Conservation (phyloP, 805 yeast species). For the Wickerhamomyces mucosus region DNA sequence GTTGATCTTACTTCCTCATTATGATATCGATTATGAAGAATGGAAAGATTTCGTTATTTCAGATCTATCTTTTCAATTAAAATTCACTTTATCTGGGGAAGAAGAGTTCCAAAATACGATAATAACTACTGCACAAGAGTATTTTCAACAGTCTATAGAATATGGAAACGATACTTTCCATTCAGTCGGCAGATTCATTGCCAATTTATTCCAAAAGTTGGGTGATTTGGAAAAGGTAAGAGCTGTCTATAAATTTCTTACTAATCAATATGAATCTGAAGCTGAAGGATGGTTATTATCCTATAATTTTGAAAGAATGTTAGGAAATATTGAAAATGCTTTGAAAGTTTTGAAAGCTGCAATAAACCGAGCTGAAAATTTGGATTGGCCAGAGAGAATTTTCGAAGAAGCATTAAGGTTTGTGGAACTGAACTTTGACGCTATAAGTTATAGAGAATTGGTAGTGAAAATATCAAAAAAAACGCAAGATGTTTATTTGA, state of each 20-base stretch:
- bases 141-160: constrained; percentile 4
- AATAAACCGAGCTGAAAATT: constrained; percentile 12
- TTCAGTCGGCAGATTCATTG: constrained; percentile 33
- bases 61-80: constrained; percentile 11
- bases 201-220: constrained; percentile 24
- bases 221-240: constrained; percentile 24
- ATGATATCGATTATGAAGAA: constrained; percentile 14
- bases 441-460: constrained; percentile 16
- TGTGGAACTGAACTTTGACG: constrained; percentile 27
- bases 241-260: constrained; percentile 8
- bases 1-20: background rate
- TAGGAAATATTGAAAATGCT: constrained; percentile 20
- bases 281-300: constrained; percentile 40
- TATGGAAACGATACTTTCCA: constrained; percentile 26
- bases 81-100: constrained; percentile 1
- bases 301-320: constrained; percentile 28
- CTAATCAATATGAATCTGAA: constrained; percentile 23
- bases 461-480: constrained; percentile 20
- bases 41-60: constrained; percentile 27
- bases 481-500: constrained; percentile 6
- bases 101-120: background rate
- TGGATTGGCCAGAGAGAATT: constrained; percentile 45
- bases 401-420: constrained; percentile 34
- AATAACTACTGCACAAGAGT: background rate
- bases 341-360: constrained; percentile 25